Evolutionary conservation across 345 rosid species (phyloP).

Genomic region (Psidium guajava): DNA sequence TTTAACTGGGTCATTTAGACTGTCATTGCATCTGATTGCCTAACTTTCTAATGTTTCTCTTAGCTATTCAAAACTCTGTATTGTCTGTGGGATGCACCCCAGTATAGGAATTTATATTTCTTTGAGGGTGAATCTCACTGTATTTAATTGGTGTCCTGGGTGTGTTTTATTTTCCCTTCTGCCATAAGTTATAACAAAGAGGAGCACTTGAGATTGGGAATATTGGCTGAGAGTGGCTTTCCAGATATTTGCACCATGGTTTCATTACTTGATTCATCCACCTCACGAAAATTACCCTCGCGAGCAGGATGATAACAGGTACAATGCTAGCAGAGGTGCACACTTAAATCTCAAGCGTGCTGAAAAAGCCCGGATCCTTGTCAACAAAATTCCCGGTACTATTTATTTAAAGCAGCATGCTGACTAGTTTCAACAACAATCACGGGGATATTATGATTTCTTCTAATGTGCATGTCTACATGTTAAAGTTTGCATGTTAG

Average conservation of each 20-base stretch:
- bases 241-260: neutral
- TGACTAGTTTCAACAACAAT: neutral
- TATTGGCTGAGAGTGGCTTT: neutral
- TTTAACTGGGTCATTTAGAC: neutral
- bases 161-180: neutral
- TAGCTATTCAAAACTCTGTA: neutral
- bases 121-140: neutral
- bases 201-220: neutral
- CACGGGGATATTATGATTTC: neutral
- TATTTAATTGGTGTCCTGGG: neutral
- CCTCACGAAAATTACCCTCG: neutral
- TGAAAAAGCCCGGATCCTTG: conserved; percentile 83
- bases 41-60: neutral
- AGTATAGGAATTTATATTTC: neutral
- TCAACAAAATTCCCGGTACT: conserved; percentile 93
- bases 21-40: neutral
- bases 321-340: conserved; percentile 93
- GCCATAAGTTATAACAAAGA: neutral
- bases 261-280: neutral
- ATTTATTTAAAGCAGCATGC: neutral
- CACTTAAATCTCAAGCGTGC: conserved; percentile 99
- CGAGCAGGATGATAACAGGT: conserved; percentile 95
- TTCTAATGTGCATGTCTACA: neutral
- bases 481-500: neutral
- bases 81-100: neutral